Base-by-base conservation (phyloP, 768 basidiomycete genomes). In the Suillus paluster region DNA sequence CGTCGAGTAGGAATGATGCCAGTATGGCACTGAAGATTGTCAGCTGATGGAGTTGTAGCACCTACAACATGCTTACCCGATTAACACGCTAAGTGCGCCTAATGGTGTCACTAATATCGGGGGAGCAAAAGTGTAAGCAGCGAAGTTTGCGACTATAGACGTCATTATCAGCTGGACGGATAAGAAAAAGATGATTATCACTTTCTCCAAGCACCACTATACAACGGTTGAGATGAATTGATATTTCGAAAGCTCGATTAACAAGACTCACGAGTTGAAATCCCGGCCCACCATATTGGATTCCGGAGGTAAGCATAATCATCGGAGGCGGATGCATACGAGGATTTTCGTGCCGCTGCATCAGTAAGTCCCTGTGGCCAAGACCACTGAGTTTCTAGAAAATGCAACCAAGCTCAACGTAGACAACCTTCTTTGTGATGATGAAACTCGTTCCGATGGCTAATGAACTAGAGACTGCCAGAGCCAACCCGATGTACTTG, bases 211-310 rank as follows among this genome's bases (percentile, higher is more conserved):
- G 72, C 33, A 98, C 81, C 84, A 99, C 97, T 99, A 72, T n/a
- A 52, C 27, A n/a, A 52, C 36, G 21, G 41, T 25, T 23, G 49
- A 4, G 64, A 34, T 46, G 45, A 38, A 58, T 58, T 63, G 62
- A 39, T 64, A 62, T 57, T 56, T 33, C 50, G 19, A 57, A 54
- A 33, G 60, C 60, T n/a, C 58, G 2, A 27, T 30, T n/a, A 49
- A 33, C 19, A 55, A 39, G 41, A 87, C 95, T 77, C 73, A 98
- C 97, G 82, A 14, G 92, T 95, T 42, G 86, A 81, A 81, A 97
- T 97, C 58, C 97, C 97, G 4, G 89, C 89, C 97, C 97, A 99
- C 97, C 97, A 99, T 65, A 95, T 89, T 36, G 94, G 92, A 80
- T 94, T 98, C 68, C 81, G 85, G 53, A 99, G 80, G 74, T 99